Evolutionary conservation across 1,284 basidiomycete species (phyloP).

Genomic region (Inonotus obliquus): DNA sequence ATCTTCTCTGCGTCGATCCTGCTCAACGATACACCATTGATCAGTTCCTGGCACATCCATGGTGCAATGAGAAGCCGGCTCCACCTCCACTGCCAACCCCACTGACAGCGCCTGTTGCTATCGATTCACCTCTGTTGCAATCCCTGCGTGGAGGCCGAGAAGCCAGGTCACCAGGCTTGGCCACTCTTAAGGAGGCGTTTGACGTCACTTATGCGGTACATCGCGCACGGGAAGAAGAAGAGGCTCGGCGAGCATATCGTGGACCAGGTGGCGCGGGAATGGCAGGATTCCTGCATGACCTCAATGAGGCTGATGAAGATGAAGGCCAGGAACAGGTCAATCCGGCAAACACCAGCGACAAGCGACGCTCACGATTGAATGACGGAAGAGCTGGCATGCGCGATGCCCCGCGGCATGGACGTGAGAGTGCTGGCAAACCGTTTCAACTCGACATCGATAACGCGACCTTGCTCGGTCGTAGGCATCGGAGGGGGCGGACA

Average conservation of each 20-base stretch:
- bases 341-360: slow-evolving; percentile 35
- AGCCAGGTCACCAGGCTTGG: slow-evolving; percentile 87
- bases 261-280: slow-evolving; percentile 74
- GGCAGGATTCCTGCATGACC: slow-evolving; percentile 75
- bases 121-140: slow-evolving; percentile 90
- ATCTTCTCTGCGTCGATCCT: slow-evolving; percentile 94
- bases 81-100: slow-evolving; percentile 62
- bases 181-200: slow-evolving; percentile 95
- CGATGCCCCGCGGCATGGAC: slow-evolving; percentile 45
- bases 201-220: slow-evolving; percentile 99
- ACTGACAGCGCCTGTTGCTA: slow-evolving; percentile 46
- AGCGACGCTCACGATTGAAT: slow-evolving; percentile 27
- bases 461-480: slow-evolving; percentile 77
- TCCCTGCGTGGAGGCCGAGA: slow-evolving; percentile 76
- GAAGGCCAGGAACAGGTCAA: slow-evolving; percentile 35
- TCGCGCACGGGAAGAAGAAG: slow-evolving; percentile 98
- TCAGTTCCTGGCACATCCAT: slow-evolving; percentile 95
- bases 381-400: slow-evolving; percentile 74
- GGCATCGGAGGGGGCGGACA: slow-evolving; percentile 43
- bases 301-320: slow-evolving; percentile 93
- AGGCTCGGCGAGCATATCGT: slow-evolving; percentile 75
- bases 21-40: slow-evolving; percentile 95
- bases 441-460: slow-evolving; percentile 85
- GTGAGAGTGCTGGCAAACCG: slow-evolving; percentile 30
- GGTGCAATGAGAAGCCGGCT: slow-evolving; percentile 74